phyloP scores from a whole-genome alignment of 2,329 filamentous ascomycete genomes.

The Colletotrichum tofieldiae region DNA sequence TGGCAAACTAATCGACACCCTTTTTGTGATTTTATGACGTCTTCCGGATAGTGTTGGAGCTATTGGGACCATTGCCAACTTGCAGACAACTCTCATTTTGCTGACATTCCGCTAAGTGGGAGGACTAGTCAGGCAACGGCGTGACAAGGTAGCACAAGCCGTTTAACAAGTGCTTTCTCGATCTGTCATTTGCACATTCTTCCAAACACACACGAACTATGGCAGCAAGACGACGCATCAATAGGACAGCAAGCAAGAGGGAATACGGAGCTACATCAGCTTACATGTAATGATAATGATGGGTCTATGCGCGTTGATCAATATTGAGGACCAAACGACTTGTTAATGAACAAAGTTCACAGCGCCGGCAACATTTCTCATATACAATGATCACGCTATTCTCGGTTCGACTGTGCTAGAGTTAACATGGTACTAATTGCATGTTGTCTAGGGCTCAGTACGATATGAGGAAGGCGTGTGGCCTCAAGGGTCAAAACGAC shows the following conservation, averaged over 20 bases:
- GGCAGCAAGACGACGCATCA: background rate
- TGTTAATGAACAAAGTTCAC: background rate
- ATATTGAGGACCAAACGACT: too few species aligned
- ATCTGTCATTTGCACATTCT: background rate
- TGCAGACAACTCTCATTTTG: background rate
- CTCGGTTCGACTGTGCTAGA: background rate
- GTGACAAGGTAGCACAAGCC: background rate
- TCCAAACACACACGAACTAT: background rate
- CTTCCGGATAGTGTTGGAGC: background rate
- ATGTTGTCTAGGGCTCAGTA: background rate
- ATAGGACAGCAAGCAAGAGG: background rate
- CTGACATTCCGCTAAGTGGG: background rate
- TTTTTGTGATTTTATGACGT: background rate
- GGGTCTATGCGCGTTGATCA: background rate
- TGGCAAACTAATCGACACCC: too few species aligned
- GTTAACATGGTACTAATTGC: too few species aligned
- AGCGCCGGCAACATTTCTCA: accelerated
- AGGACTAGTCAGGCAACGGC: background rate
- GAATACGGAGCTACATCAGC: too few species aligned
- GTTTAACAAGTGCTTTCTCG: background rate
- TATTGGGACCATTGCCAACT: background rate
- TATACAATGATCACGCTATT: background rate
- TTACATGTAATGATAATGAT: background rate
- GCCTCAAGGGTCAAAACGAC: background rate
- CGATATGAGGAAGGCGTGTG: background rate